Conservation (phyloP, 1,284 basidiomycete genomes). For the Kalmanozyma brasiliensis region DNA sequence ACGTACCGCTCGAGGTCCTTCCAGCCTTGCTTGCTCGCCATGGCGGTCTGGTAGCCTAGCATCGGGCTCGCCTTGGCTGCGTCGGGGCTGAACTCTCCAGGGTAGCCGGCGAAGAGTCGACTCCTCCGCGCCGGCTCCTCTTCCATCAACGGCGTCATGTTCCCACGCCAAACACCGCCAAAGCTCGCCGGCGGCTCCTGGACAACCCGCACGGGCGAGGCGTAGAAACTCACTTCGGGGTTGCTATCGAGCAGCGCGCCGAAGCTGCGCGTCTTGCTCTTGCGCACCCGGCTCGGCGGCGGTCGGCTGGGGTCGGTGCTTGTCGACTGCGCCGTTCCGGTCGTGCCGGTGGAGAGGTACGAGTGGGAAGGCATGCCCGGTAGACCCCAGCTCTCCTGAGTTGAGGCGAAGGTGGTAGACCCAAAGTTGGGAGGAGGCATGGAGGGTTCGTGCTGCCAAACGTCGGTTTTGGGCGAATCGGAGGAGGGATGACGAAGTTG, state of each 20-base stretch:
- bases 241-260: constrained; percentile 40
- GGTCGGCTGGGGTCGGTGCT: constrained; percentile 30
- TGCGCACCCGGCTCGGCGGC: constrained; percentile 25
- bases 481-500: constrained; percentile 25
- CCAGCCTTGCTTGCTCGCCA: constrained; percentile 20
- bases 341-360: constrained; percentile 25
- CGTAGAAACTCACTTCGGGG: constrained; percentile 49
- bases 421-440: constrained; percentile 11
- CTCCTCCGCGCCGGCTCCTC: constrained; percentile 27
- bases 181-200: constrained; percentile 17
- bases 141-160: constrained; percentile 23
- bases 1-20: constrained; percentile 49
- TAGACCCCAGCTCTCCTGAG: constrained; percentile 11
- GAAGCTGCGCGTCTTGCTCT: constrained; percentile 35
- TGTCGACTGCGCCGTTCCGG: constrained; percentile 28
- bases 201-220: constrained; percentile 43
- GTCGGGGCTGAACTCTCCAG: constrained; percentile 7
- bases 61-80: too few relatives aligned
- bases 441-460: constrained; percentile 53
- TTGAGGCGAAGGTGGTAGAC: constrained; percentile 11
- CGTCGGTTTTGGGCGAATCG: constrained; percentile 29
- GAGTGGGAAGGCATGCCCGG: constrained; percentile 24
- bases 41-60: constrained; percentile 11
- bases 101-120: constrained; percentile 15
- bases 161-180: constrained; percentile 5